A percentile compares a stretch with the other conserved stretches of the same genome.
These are phyloP conservation scores for Obelidium mucronatum DNA, from an alignment of 192 early-diverging fungal species.

Conservation along the genomic window DNA sequence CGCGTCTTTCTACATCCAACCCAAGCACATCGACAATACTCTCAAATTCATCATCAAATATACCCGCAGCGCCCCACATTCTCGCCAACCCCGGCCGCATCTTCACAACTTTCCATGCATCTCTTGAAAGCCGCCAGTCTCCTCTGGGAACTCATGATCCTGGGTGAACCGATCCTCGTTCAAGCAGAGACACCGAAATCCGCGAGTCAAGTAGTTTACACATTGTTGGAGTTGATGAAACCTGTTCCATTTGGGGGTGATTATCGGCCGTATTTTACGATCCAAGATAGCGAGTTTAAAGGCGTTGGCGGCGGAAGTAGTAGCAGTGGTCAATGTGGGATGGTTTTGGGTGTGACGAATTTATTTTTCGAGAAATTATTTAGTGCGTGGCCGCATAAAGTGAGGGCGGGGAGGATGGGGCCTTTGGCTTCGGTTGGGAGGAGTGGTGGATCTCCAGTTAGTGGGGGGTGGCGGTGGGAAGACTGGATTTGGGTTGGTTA, in stretches of 20 bases:
- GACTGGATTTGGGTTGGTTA: too few relatives aligned
- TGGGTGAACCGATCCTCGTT: conserved; percentile 90
- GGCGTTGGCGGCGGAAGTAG: not conserved
- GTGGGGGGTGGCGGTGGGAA: not conserved
- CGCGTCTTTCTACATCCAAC: not conserved
- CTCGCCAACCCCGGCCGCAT: conserved; percentile 64
- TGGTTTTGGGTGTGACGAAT: conserved; percentile 93
- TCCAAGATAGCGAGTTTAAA: conserved; percentile 93
- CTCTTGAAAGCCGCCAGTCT: conserved; percentile 84
- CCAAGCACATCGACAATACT: conserved; percentile 57
- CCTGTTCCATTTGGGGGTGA: conserved; percentile 96
- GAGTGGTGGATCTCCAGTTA: not conserved
- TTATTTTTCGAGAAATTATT: conserved; percentile 91
- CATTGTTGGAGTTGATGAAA: conserved; percentile 90
- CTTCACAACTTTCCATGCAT: conserved; percentile 78
- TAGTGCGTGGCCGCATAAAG: conserved; percentile 87
- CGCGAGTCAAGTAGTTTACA: conserved; percentile 84
- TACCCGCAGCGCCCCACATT: conserved; percentile 62
- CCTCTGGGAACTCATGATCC: conserved; percentile 93
- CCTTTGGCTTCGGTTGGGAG: not conserved
- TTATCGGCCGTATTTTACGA: conserved; percentile 96
- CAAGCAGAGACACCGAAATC: conserved; percentile 85
- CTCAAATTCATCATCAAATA: not conserved
- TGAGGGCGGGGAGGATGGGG: not conserved
- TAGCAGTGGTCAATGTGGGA: conserved; percentile 27